Evolutionary conservation across 441 rosid genomes (phyloP).

Genomic region (Pelargonium myrrhifolium): DNA sequence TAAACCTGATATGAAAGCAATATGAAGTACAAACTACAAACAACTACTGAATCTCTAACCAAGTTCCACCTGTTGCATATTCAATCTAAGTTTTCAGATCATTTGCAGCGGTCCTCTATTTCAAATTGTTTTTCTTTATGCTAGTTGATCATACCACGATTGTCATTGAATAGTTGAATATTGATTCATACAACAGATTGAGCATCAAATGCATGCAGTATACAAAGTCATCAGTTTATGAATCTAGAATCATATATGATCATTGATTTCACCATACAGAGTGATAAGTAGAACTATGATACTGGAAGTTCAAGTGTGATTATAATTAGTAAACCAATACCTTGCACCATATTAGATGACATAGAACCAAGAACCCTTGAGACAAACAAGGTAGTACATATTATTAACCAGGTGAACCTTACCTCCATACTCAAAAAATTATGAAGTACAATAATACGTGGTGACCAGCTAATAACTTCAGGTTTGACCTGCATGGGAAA

Average conservation of each 20-base stretch:
- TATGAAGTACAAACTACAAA: background rate
- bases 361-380: background rate
- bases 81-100: background rate
- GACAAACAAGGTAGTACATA: background rate
- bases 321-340: background rate
- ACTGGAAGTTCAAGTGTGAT: no score
- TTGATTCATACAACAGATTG: background rate
- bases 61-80: background rate
- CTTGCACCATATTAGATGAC: slow-evolving; percentile 2
- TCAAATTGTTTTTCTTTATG: background rate
- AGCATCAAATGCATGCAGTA: background rate
- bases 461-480: slow-evolving; percentile 86
- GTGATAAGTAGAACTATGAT: background rate
- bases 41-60: background rate
- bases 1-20: background rate
- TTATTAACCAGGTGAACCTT: slow-evolving; percentile 15
- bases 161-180: background rate
- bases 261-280: background rate
- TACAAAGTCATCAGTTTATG: background rate
- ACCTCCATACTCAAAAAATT: slow-evolving; percentile 85
- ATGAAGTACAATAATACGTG: slow-evolving; percentile 80
- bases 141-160: background rate
- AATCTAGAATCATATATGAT: background rate
- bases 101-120: background rate
- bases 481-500: slow-evolving; percentile 73